phyloP scores from a whole-genome alignment of 768 basidiomycete species.

The Pisolithus albus region DNA sequence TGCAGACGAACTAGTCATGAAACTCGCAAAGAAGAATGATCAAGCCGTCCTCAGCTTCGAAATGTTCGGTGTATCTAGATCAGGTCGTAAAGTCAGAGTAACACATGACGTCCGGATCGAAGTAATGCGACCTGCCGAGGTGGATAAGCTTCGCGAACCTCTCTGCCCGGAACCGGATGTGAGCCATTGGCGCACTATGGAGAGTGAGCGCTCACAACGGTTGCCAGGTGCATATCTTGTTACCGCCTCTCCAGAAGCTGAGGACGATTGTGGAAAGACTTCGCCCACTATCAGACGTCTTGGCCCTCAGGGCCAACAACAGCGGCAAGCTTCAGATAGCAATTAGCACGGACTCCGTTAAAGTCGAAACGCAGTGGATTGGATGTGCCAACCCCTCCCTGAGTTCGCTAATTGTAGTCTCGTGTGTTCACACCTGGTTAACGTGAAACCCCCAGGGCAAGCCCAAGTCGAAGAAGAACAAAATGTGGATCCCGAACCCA shows the following conservation, averaged over 20 bases:
- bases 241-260: constrained; percentile 68
- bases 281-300: constrained; percentile 58
- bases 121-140: constrained; percentile 69
- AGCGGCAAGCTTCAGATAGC: constrained; percentile 48
- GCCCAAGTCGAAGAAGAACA: constrained; percentile 28
- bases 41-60: constrained; percentile 74
- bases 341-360: constrained; percentile 64
- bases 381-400: constrained; percentile 63
- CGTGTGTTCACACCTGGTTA: not conserved
- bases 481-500: constrained; percentile 25
- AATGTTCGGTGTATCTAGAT: constrained; percentile 57
- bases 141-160: constrained; percentile 68
- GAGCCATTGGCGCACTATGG: constrained; percentile 18
- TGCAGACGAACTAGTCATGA: constrained; percentile 67
- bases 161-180: constrained; percentile 85
- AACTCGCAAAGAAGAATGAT: constrained; percentile 81
- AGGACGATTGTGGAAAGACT: constrained; percentile 77
- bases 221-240: constrained; percentile 63
- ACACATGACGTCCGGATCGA: constrained; percentile 79
- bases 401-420: constrained; percentile 22
- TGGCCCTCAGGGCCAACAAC: constrained; percentile 64
- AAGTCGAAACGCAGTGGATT: constrained; percentile 73
- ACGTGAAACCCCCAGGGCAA: constrained; percentile 14
- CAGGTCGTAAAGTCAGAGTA: constrained; percentile 58
- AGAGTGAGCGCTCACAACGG: not conserved